Percentiles rank a stretch among this genome's conserved stretches.
Evolutionary conservation across 164 flowering plant species (phyloP).

Genomic region (Litsea cubeba): DNA sequence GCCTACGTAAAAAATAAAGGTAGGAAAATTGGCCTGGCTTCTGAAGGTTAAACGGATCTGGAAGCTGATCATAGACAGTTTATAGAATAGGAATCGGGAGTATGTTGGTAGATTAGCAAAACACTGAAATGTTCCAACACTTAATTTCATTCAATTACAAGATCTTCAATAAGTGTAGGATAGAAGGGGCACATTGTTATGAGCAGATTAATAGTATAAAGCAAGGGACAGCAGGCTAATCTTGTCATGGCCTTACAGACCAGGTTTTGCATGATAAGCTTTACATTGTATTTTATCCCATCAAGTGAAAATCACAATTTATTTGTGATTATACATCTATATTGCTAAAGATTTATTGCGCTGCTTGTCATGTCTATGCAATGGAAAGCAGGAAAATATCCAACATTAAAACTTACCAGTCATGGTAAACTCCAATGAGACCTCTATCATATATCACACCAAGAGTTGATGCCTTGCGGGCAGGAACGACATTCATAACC

Average conservation of each 20-base stretch:
- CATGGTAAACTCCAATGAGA: slow-evolving; percentile 90
- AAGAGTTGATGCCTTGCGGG: slow-evolving; percentile 68
- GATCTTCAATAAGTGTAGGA: too few relatives aligned
- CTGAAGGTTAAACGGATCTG: too few relatives aligned
- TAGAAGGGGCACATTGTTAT: too few relatives aligned
- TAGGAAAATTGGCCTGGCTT: too few relatives aligned
- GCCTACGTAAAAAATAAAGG: too few relatives aligned
- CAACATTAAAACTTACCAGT: slow-evolving; percentile 57
- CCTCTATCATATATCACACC: slow-evolving; percentile 90
- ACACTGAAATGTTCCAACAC: too few relatives aligned
- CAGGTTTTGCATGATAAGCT: not conserved
- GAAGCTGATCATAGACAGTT: too few relatives aligned
- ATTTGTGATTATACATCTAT: not conserved
- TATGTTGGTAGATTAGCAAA: too few relatives aligned
- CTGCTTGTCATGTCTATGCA: not conserved
- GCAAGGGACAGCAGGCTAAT: not conserved
- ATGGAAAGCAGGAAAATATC: not conserved
- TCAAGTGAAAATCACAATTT: not conserved
- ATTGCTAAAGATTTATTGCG: not conserved
- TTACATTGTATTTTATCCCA: too few relatives aligned
- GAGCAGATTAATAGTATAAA: not conserved
- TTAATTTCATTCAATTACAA: too few relatives aligned
- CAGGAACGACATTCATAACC: slow-evolving; percentile 98
- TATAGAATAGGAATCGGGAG: too few relatives aligned
- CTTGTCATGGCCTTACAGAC: not conserved